These are phyloP conservation scores for Tuber microsphaerosporum DNA, from an alignment of 495 filamentous ascomycete genomes.

Conservation along the genomic window DNA sequence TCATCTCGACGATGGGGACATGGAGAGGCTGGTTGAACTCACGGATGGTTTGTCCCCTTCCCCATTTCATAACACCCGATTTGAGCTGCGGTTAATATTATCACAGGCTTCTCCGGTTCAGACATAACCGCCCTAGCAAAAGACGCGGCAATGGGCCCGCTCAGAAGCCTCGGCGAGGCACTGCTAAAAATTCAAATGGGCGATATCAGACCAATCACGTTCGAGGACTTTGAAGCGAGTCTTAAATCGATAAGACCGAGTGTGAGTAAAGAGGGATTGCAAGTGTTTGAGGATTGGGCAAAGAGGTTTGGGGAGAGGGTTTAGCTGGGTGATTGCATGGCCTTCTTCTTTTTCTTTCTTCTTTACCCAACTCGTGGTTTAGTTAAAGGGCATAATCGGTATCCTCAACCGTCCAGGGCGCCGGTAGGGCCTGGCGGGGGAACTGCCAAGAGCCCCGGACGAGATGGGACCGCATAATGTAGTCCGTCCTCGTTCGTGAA, in stretches of 20 bases:
- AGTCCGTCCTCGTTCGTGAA: too few species aligned
- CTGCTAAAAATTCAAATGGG: conserved; percentile 86
- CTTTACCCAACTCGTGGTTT: neutral
- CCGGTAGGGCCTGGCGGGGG: too few species aligned
- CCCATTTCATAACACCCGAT: conserved; percentile 7
- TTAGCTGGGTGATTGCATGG: conserved; percentile 47
- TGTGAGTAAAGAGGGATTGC: conserved; percentile 75
- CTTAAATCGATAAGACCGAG: conserved; percentile 80
- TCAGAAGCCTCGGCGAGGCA: conserved; percentile 83
- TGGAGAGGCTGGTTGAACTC: conserved; percentile 65
- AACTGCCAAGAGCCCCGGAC: too few species aligned
- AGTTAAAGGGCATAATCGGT: neutral
- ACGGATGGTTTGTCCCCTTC: conserved; percentile 64
- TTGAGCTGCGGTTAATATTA: conserved; percentile 1
- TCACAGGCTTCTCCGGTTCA: conserved; percentile 83
- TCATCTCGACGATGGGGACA: conserved; percentile 63
- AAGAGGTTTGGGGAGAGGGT: conserved; percentile 86
- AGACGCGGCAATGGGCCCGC: conserved; percentile 95
- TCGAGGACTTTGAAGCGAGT: conserved; percentile 79
- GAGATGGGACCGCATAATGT: too few species aligned
- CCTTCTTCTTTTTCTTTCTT: neutral
- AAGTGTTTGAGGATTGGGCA: conserved; percentile 90
- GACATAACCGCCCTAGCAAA: conserved; percentile 97
- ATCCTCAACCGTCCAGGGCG: too few species aligned
- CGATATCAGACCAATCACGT: conserved; percentile 78